Percentiles rank a stretch among this genome's conserved stretches.
Evolutionary conservation across 177 flowering plant species (phyloP).

Genomic region (Vitis hybrid): DNA sequence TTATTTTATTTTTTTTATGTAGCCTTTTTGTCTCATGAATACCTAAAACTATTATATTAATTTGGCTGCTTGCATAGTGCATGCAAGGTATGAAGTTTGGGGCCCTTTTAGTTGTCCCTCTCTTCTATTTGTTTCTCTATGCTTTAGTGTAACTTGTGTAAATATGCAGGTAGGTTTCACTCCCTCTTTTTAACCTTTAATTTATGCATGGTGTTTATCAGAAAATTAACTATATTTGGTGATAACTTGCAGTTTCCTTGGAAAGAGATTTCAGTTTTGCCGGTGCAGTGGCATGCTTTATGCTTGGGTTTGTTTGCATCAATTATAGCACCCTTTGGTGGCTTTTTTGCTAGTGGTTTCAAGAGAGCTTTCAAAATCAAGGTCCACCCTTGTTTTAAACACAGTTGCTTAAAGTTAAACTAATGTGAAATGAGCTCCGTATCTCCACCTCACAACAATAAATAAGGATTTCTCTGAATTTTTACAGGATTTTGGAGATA

Average conservation of each 20-base stretch:
- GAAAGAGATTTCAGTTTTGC: constrained; percentile 69
- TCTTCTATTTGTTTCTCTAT: too few relatives aligned
- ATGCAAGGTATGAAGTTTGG: too few relatives aligned
- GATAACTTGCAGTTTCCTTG: constrained; percentile 66
- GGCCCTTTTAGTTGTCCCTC: too few relatives aligned
- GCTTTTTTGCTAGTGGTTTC: constrained; percentile 97
- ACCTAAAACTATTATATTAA: too few relatives aligned
- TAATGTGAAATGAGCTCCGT: too few relatives aligned
- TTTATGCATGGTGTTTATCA: not conserved
- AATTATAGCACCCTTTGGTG: constrained; percentile 98
- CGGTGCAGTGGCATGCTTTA: constrained; percentile 93
- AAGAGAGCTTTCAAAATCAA: constrained; percentile 96
- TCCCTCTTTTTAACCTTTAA: too few relatives aligned
- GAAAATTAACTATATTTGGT: not conserved
- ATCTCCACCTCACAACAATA: too few relatives aligned
- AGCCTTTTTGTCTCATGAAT: too few relatives aligned
- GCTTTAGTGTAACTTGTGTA: too few relatives aligned
- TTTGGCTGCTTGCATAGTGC: too few relatives aligned
- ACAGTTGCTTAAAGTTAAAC: not conserved
- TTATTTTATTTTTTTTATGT: too few relatives aligned
- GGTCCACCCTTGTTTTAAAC: constrained; percentile 38
- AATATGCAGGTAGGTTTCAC: too few relatives aligned
- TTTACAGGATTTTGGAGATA: constrained; percentile 86
- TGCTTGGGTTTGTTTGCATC: constrained; percentile 90
- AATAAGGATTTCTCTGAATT: not conserved